Conservation (phyloP, 345 rosid species). For the Aquilaria yunnanensis region DNA sequence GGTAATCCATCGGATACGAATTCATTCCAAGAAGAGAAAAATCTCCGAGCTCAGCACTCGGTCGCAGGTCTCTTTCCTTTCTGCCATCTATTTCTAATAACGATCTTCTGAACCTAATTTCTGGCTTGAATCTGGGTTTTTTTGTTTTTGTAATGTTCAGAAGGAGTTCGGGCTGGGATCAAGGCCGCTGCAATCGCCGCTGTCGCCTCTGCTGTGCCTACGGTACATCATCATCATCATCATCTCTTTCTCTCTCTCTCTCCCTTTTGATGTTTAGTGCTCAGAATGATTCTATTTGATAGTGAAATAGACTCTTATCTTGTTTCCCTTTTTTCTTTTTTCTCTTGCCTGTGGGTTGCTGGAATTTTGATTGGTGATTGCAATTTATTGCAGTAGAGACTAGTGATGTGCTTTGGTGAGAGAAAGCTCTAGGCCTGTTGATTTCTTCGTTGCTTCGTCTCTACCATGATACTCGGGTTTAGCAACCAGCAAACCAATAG, state of each 20-base stretch:
- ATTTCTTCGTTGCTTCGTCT: too few species aligned
- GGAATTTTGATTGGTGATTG: too few species aligned
- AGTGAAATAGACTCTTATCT: background rate
- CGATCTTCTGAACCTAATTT: background rate
- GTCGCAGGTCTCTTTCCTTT: background rate
- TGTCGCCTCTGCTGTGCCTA: slow-evolving; percentile 44
- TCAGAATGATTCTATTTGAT: background rate
- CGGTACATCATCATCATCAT: slow-evolving; percentile 25
- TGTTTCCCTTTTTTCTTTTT: background rate
- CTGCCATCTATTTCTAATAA: background rate
- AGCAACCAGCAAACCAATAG: too few species aligned
- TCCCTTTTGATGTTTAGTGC: background rate
- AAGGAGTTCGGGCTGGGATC: slow-evolving; percentile 52
- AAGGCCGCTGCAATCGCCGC: slow-evolving; percentile 46
- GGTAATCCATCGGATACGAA: too few species aligned
- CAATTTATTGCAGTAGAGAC: too few species aligned
- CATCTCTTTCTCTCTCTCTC: background rate
- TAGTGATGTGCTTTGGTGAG: too few species aligned
- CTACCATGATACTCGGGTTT: too few species aligned
- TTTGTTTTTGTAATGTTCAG: slow-evolving; percentile 24
- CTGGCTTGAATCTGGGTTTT: background rate
- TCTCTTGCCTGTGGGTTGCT: background rate
- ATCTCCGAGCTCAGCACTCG: too few species aligned
- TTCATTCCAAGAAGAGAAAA: too few species aligned
- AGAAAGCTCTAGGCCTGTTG: too few species aligned